Evolutionary conservation across 768 basidiomycete species (phyloP), one percentile per base, ranked within the genome.

Genomic region (Serpula lacrymans): DNA sequence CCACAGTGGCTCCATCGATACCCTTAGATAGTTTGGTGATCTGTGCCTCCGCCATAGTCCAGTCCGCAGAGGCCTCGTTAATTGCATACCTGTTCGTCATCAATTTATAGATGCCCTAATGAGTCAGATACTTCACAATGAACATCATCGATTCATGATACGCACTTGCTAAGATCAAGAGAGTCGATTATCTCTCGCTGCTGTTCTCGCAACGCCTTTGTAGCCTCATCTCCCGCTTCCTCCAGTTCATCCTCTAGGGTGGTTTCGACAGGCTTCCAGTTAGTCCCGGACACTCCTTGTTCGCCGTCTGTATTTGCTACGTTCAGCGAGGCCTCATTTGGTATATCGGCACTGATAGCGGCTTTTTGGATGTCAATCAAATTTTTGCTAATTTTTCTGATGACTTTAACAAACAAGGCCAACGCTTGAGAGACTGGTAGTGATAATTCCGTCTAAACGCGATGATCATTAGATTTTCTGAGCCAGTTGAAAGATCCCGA

Each of bases 161-260:
- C 89, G 75, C 57, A 97, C 92, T 85, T 84, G 65, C 72, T 78
- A 45, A 97, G 64, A 65, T 97, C 92, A 22, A 99, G 72, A 16
- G 88, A 77, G 49, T 90, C 82, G 35, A 98, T 82, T 72, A 97
- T 80, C 61, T 87, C 85, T 17, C 84, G 72, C 64, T 97, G 93
- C 60, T 84, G 77, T 64, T 85, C 83, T 22, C 67, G 60, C 49
- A 78, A 63, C 42, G 51, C 51, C 34, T 57, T 63, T 37, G 83
- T 70, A 36, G 76, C 84, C 47, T 77, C 75, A 46, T 80, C 75
- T 0, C 88, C 93, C 0, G 88, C 92, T 46, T 83, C 82, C 16
- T 86, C 71, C 10, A 91, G 65, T 53, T 93, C 89, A 6, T 81
- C 76, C 32, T 80, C 77, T 7, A 90, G 58, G 12, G 59, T 63